Conservation (phyloP, 2,329 filamentous ascomycete species). For the Penicillium occitanis region DNA sequence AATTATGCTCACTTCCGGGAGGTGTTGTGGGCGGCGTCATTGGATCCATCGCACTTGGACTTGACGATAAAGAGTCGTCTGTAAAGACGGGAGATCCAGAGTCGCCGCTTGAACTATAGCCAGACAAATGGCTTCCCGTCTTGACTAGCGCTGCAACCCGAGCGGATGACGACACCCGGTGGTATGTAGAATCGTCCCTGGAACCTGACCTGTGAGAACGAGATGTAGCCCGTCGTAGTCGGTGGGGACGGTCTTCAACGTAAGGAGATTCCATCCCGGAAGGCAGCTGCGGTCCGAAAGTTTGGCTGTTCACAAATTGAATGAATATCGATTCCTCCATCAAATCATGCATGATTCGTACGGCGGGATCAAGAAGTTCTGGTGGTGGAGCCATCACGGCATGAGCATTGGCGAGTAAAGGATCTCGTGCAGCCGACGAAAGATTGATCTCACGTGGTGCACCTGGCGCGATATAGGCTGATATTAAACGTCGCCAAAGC, state of each 20-base stretch:
- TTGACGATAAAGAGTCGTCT: constrained; percentile 49
- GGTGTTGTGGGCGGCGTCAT: constrained; percentile 55
- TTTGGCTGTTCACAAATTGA: constrained; percentile 76
- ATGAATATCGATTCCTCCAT: constrained; percentile 97
- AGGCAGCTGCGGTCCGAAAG: constrained; percentile 49
- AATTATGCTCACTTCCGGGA: constrained; percentile 43
- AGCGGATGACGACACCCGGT: constrained; percentile 25
- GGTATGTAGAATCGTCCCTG: constrained; percentile 31
- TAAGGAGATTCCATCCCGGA: constrained; percentile 47
- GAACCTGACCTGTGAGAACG: constrained; percentile 25
- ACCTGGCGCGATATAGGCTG: constrained; percentile 85
- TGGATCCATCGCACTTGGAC: constrained; percentile 41
- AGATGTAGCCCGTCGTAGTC: constrained; percentile 20
- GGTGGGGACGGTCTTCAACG: constrained; percentile 31
- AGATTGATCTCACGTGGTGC: constrained; percentile 88
- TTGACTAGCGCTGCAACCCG: constrained; percentile 35
- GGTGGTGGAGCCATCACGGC: constrained; percentile 67
- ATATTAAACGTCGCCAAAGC: constrained; percentile 83
- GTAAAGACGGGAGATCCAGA: constrained; percentile 42
- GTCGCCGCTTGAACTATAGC: constrained; percentile 41
- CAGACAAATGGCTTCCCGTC: constrained; percentile 35
- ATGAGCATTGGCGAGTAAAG: constrained; percentile 65
- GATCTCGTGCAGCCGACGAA: constrained; percentile 79
- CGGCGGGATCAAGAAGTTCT: constrained; percentile 74
- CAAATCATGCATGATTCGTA: constrained; percentile 85